Evolutionary conservation across 371 early-diverging fungal genomes (phyloP).

Genomic region (Syncephalastrum monosporum): DNA sequence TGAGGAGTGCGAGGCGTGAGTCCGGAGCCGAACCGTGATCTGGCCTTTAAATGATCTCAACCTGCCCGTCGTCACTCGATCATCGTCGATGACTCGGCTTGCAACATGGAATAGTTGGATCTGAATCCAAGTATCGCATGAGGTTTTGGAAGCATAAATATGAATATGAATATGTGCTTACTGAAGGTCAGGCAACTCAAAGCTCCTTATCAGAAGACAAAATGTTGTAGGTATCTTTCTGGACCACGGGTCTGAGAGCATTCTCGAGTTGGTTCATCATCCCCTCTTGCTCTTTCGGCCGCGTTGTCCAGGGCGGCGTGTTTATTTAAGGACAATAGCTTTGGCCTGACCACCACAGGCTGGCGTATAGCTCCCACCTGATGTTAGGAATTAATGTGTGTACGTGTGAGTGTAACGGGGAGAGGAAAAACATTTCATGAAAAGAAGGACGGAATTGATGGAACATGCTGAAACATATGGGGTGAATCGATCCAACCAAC

Average conservation of each 20-base stretch:
- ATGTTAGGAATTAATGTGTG: not conserved
- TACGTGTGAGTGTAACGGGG: not conserved
- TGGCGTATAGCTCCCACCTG: too few species aligned
- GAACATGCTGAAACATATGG: too few species aligned
- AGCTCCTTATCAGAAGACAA: constrained; percentile 55
- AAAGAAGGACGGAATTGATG: not conserved
- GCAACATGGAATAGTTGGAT: constrained; percentile 59
- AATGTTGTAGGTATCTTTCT: constrained; percentile 60
- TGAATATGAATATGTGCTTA: constrained; percentile 14
- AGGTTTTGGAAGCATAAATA: not conserved
- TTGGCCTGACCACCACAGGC: not conserved
- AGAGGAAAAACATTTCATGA: not conserved
- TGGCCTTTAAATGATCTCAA: constrained; percentile 46
- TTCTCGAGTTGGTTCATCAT: constrained; percentile 14
- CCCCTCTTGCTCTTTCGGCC: constrained; percentile 2
- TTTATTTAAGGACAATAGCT: constrained; percentile 4
- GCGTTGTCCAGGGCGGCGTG: not conserved
- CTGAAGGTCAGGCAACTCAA: constrained; percentile 56
- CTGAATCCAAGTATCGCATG: constrained; percentile 28
- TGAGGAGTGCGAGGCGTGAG: constrained; percentile 49
- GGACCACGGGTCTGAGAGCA: constrained; percentile 37
- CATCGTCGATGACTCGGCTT: constrained; percentile 48
- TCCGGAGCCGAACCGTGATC: constrained; percentile 44
- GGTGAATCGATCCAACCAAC: too few species aligned
- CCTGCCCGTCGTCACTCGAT: constrained; percentile 58